phyloP scores from a whole-genome alignment of 495 filamentous ascomycete species.

The Penicilliopsis zonata region DNA sequence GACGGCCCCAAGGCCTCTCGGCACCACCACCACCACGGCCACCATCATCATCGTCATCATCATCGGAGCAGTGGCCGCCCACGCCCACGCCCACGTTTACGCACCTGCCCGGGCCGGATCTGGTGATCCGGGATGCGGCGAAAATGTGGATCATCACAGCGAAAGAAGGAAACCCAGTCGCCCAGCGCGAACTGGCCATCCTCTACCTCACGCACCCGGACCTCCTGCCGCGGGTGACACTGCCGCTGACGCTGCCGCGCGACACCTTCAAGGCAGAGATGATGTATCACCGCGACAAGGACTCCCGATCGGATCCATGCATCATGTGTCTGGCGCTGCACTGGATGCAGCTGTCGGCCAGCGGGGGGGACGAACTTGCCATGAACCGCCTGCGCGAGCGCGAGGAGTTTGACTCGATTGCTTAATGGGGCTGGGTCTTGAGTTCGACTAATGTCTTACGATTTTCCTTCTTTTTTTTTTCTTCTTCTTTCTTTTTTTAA shows the following conservation, averaged over 20 bases:
- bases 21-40: too few relatives aligned
- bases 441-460: constrained; percentile 3
- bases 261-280: constrained; percentile 88
- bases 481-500: too few relatives aligned
- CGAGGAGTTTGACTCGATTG: constrained; percentile 45
- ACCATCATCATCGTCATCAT: too few relatives aligned
- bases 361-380: constrained; percentile 79
- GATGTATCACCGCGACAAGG: constrained; percentile 48
- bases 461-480: constrained; percentile 6
- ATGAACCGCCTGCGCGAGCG: constrained; percentile 71
- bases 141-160: constrained; percentile 90
- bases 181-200: constrained; percentile 89
- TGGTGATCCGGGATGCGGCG: constrained; percentile 70
- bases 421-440: constrained; percentile 15
- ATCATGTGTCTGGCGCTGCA: constrained; percentile 95
- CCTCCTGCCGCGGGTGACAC: constrained; percentile 68
- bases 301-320: constrained; percentile 61
- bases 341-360: constrained; percentile 92
- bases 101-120: constrained; percentile 21
- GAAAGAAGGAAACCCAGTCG: constrained; percentile 82
- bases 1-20: constrained; percentile 24
- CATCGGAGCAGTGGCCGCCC: too few relatives aligned
- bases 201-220: constrained; percentile 91
- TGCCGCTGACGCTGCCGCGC: constrained; percentile 72
- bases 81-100: too few relatives aligned